Evolutionary conservation across 768 basidiomycete genomes (phyloP).

Genomic region (Collybiopsis luxurians): DNA sequence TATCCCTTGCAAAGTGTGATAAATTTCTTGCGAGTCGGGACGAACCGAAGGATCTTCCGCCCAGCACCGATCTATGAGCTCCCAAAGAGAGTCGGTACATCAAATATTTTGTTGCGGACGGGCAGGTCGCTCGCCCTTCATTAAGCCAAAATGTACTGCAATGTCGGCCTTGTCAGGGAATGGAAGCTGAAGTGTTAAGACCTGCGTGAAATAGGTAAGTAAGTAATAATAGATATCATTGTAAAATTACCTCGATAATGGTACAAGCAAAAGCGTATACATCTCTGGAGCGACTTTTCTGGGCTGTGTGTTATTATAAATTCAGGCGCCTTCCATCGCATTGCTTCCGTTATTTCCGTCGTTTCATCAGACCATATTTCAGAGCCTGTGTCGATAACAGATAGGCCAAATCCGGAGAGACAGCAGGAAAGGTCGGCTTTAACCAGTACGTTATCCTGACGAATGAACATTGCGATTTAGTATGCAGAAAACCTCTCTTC

Average conservation of each 20-base stretch:
- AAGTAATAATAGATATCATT: too few species aligned
- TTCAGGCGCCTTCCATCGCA: too few species aligned
- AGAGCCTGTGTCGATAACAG: not conserved
- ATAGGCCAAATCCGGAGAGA: constrained; percentile 3
- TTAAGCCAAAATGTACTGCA: not conserved
- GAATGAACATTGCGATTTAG: too few species aligned
- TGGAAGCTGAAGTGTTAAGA: not conserved
- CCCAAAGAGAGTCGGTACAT: not conserved
- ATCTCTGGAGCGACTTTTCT: too few species aligned
- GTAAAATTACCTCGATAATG: too few species aligned
- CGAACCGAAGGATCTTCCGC: not conserved
- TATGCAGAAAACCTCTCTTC: too few species aligned
- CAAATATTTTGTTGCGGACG: not conserved
- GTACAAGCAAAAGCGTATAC: too few species aligned
- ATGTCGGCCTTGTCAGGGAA: not conserved
- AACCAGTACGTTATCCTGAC: too few species aligned
- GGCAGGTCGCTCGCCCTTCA: not conserved
- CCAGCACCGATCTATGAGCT: not conserved
- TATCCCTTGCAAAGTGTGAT: not conserved
- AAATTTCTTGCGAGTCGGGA: not conserved
- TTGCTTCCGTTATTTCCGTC: too few species aligned
- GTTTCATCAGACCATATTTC: too few species aligned
- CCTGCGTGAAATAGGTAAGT: not conserved
- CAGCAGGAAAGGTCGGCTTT: not conserved
- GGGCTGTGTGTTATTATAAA: too few species aligned